Percentiles rank a stretch among this genome's conserved stretches.
Evolutionary conservation across 192 early-diverging fungal species (phyloP).

Genomic region (Geranomyces variabilis): DNA sequence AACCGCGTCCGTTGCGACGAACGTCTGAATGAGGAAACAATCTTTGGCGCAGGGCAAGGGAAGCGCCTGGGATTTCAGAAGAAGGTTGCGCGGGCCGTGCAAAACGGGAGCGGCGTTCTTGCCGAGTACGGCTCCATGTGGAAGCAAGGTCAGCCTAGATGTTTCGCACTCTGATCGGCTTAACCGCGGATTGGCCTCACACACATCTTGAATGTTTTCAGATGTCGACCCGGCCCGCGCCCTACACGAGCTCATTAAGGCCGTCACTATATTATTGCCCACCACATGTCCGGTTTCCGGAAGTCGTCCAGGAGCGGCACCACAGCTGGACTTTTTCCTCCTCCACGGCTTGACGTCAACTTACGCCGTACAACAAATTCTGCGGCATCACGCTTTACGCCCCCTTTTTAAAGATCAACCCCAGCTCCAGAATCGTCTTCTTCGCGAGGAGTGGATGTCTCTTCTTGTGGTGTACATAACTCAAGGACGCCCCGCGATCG

Average conservation of each 20-base stretch:
- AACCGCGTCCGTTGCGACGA: background rate
- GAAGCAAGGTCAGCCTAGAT: slow-evolving; percentile 7
- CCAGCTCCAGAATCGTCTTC: background rate
- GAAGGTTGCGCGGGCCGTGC: background rate
- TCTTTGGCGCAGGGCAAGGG: slow-evolving; percentile 4
- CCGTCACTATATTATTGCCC: background rate
- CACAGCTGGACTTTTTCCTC: slow-evolving; percentile 30
- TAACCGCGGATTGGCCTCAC: too few relatives aligned
- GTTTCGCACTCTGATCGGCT: too few relatives aligned
- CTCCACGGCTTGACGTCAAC: slow-evolving; percentile 20
- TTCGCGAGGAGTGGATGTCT: background rate
- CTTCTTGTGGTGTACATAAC: slow-evolving; percentile 3
- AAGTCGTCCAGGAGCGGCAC: background rate
- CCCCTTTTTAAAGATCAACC: background rate
- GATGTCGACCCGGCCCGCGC: background rate
- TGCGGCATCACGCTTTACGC: background rate
- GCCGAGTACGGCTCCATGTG: slow-evolving; percentile 20
- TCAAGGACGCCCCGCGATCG: slow-evolving; percentile 13
- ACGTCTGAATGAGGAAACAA: slow-evolving; percentile 4
- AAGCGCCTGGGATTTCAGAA: background rate
- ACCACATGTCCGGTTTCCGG: background rate
- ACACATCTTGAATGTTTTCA: too few relatives aligned
- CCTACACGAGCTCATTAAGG: slow-evolving; percentile 7
- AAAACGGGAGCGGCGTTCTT: slow-evolving; percentile 7
- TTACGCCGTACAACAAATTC: slow-evolving; percentile 1